A percentile compares a stretch with the other conserved stretches of the same genome.
Conservation (phyloP, 345 rosid species). For the Salix koriyanagi region DNA sequence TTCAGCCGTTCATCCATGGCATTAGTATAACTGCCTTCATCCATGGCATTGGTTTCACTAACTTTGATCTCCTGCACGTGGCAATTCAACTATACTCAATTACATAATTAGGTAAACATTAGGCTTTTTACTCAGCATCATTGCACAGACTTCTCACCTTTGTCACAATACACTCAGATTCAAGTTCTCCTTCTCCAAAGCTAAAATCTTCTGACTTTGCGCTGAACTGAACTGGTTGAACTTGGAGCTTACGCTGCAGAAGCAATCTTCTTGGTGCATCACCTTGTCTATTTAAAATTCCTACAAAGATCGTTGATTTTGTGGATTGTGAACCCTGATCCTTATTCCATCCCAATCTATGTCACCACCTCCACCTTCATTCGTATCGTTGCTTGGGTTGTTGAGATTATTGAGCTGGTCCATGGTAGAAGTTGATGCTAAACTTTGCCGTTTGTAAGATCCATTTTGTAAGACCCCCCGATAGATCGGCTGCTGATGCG, state of each 20-base stretch:
- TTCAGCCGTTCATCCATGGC: slow-evolving; percentile 3
- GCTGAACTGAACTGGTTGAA: slow-evolving; percentile 1
- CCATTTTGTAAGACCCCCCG: not conserved
- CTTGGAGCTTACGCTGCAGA: slow-evolving; percentile 36
- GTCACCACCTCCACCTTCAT: slow-evolving; percentile 14
- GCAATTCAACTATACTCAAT: slow-evolving; percentile 18
- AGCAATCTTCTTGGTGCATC: slow-evolving; percentile 53
- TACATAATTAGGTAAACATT: slow-evolving; percentile 9
- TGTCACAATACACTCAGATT: slow-evolving; percentile 19
- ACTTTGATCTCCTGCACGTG: slow-evolving; percentile 32
- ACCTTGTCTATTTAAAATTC: slow-evolving; percentile 35
- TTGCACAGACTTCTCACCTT: slow-evolving; percentile 44
- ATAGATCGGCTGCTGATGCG: not conserved
- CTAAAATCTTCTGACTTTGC: slow-evolving; percentile 4
- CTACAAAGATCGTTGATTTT: slow-evolving; percentile 7
- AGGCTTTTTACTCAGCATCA: slow-evolving; percentile 7
- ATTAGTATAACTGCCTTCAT: slow-evolving; percentile 5
- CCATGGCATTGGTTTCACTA: slow-evolving; percentile 8
- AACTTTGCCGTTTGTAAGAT: not conserved
- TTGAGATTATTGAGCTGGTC: slow-evolving; percentile 11
- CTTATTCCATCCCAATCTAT: slow-evolving; percentile 36
- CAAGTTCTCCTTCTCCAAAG: slow-evolving; percentile 4
- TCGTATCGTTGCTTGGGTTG: slow-evolving; percentile 1
- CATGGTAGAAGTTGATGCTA: slow-evolving; percentile 15
- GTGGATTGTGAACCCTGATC: slow-evolving; percentile 39